Percentiles rank a stretch among this genome's conserved stretches.
These are phyloP conservation scores for Solanum paucissectum DNA, from an alignment of 257 asterid genomes.

Conservation along the genomic window DNA sequence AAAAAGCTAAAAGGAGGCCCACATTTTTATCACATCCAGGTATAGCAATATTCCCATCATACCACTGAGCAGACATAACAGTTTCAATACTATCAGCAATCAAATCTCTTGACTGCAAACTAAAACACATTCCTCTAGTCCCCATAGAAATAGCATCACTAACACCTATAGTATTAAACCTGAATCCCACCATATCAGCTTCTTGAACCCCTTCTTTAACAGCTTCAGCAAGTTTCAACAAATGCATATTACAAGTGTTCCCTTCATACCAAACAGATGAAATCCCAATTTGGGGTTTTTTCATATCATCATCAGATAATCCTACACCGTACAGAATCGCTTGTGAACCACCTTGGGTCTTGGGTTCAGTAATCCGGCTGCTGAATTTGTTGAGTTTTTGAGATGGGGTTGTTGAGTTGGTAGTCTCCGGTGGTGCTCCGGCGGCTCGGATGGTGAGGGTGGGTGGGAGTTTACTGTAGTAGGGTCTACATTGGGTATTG, in stretches of 20 bases:
- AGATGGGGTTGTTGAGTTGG: constrained; percentile 19
- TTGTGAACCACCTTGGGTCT: constrained; percentile 96
- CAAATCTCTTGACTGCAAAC: constrained; percentile 96
- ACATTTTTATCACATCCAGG: constrained; percentile 99
- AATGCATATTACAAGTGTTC: constrained; percentile 95
- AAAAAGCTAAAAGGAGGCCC: background rate
- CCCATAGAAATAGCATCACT: constrained; percentile 99
- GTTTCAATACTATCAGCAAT: constrained; percentile 98
- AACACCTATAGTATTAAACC: constrained; percentile 90
- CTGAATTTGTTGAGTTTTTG: constrained; percentile 73
- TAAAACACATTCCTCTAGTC: constrained; percentile 94
- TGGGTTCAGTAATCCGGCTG: constrained; percentile 76
- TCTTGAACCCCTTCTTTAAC: constrained; percentile 78
- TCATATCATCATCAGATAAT: constrained; percentile 76
- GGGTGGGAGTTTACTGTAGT: background rate
- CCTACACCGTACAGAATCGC: constrained; percentile 93
- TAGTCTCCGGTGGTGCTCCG: constrained; percentile 1
- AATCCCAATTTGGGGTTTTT: constrained; percentile 85
- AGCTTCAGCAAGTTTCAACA: constrained; percentile 76
- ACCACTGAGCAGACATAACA: constrained; percentile 99
- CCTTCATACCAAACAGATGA: constrained; percentile 99
- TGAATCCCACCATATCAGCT: constrained; percentile 91
- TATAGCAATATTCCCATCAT: constrained; percentile 88
- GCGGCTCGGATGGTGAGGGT: background rate
- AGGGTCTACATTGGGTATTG: background rate